Percentiles rank a stretch among this genome's conserved stretches.
Conservation (phyloP, 768 basidiomycete species). For the Lentinula boryana region DNA sequence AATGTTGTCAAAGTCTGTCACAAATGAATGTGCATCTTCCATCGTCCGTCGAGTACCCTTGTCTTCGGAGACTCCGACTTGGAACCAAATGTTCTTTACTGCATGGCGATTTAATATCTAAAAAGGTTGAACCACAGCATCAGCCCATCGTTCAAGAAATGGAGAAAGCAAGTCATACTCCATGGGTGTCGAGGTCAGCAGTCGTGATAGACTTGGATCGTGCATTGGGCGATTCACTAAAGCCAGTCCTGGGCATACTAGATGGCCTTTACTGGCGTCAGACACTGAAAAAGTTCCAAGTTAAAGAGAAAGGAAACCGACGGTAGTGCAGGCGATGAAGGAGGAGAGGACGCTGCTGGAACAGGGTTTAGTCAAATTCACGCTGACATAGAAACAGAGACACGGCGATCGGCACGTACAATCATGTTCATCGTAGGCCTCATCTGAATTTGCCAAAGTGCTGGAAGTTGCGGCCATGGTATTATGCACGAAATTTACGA, state of each 20-base stretch:
- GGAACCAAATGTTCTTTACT: slow-evolving; percentile 54
- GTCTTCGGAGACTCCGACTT: slow-evolving; percentile 76
- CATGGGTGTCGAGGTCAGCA: slow-evolving; percentile 72
- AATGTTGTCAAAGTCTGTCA: slow-evolving; percentile 88
- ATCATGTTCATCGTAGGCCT: neutral
- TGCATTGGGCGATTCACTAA: slow-evolving; percentile 66
- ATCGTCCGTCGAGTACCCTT: slow-evolving; percentile 87
- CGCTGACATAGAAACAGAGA: neutral
- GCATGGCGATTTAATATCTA: slow-evolving; percentile 78
- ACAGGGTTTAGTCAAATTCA: neutral
- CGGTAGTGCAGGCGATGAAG: neutral
- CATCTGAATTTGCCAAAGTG: neutral
- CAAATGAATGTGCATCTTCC: slow-evolving; percentile 97
- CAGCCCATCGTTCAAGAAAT: neutral
- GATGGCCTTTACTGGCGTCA: slow-evolving; percentile 3
- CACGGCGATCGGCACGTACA: neutral
- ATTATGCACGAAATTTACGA: neutral
- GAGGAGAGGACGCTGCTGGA: neutral
- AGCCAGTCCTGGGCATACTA: slow-evolving; percentile 28
- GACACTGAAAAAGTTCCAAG: neutral
- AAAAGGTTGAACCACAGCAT: neutral
- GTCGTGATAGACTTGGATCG: slow-evolving; percentile 77
- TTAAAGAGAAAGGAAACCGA: neutral
- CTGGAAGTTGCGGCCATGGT: neutral
- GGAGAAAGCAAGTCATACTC: slow-evolving; percentile 40